Percentiles rank a stretch among this genome's conserved stretches.
Conservation (phyloP, 2,329 filamentous ascomycete genomes). For the Paecilomyces niveus region DNA sequence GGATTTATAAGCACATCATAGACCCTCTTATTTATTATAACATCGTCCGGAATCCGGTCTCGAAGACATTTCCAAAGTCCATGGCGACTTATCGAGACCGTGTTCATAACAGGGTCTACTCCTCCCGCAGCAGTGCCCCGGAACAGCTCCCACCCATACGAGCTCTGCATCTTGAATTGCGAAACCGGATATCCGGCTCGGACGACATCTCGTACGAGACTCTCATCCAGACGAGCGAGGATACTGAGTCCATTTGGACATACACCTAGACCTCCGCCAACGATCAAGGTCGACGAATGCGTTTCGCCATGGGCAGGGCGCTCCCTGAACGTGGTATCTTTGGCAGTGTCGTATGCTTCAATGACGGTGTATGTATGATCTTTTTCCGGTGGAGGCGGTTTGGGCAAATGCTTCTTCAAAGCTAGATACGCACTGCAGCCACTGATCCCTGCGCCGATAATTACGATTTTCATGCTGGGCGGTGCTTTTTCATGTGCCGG, state of each 20-base stretch:
- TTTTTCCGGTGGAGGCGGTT: constrained; percentile 5
- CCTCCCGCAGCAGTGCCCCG: constrained; percentile 12
- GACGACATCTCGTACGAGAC: constrained; percentile 25
- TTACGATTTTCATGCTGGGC: constrained; percentile 33
- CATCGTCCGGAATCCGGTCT: constrained; percentile 24
- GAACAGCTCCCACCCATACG: constrained; percentile 26
- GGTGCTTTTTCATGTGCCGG: neutral
- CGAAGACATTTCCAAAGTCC: constrained; percentile 32
- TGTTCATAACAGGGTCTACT: constrained; percentile 16
- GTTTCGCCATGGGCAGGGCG: constrained; percentile 10
- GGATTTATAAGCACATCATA: constrained; percentile 16
- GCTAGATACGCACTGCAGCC: constrained; percentile 34
- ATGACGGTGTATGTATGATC: constrained; percentile 31
- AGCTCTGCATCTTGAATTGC: constrained; percentile 25
- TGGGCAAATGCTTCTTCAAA: constrained; percentile 33
- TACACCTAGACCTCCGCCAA: constrained; percentile 34
- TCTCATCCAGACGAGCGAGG: constrained; percentile 28
- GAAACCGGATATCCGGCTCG: constrained; percentile 26
- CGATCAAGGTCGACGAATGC: constrained; percentile 26
- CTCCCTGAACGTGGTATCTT: constrained; percentile 13
- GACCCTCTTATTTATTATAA: constrained; percentile 28
- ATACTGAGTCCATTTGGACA: constrained; percentile 35
- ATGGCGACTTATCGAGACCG: constrained; percentile 32
- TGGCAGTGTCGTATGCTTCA: constrained; percentile 31
- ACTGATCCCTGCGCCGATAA: constrained; percentile 38